These are phyloP conservation scores for Capsella bursapastoris DNA, from an alignment of 345 rosid species.

Conservation along the genomic window DNA sequence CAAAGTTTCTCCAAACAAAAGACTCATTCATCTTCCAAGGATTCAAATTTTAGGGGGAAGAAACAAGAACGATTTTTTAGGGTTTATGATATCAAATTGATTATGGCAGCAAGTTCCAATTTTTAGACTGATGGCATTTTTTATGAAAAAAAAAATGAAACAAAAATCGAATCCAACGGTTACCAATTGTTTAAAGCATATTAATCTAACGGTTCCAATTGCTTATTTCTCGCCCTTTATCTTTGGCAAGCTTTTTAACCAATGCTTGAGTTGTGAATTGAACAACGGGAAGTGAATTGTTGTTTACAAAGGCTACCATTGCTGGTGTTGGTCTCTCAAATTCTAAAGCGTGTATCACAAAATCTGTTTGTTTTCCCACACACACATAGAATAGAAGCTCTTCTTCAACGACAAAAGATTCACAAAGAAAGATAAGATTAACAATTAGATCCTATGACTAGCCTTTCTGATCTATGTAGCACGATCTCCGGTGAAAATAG, in stretches of 20 bases:
- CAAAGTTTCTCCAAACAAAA: neutral
- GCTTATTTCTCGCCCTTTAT: neutral
- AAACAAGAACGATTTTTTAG: neutral
- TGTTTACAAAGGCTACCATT: too few species aligned
- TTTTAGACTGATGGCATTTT: neutral
- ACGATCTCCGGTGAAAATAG: neutral
- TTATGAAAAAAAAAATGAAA: too few species aligned
- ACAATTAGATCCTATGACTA: neutral
- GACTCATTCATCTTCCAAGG: too few species aligned
- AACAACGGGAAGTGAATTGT: too few species aligned
- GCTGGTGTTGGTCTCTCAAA: neutral
- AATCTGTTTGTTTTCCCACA: neutral
- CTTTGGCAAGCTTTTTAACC: neutral
- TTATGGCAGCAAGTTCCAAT: too few species aligned
- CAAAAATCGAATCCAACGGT: neutral
- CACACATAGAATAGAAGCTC: too few species aligned
- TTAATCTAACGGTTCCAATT: neutral
- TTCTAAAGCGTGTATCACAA: neutral
- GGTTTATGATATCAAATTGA: neutral
- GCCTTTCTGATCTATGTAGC: neutral
- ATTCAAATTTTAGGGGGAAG: neutral
- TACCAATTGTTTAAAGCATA: neutral
- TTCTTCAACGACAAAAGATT: neutral
- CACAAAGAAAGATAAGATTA: neutral
- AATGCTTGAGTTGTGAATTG: too few species aligned